Evolutionary conservation across 2,329 filamentous ascomycete species (phyloP).

Genomic region (Fusarium tricinctum): DNA sequence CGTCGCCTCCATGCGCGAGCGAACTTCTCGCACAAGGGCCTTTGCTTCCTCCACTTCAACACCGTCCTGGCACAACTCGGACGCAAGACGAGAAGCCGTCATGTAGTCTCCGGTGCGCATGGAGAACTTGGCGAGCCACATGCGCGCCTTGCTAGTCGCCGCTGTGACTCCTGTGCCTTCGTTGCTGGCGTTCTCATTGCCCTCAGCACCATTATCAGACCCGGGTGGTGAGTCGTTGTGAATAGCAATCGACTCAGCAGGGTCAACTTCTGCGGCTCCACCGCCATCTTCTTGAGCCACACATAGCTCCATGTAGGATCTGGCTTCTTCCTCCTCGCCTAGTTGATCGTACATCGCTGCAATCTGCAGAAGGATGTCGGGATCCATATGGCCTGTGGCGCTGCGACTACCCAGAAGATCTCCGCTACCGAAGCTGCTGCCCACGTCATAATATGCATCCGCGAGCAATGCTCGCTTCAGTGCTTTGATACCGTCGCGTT

Average conservation of each 20-base stretch:
- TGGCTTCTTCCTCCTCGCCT: constrained; percentile 82
- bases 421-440: constrained; percentile 67
- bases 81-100: constrained; percentile 83
- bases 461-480: constrained; percentile 92
- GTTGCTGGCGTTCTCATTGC: constrained; percentile 52
- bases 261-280: constrained; percentile 57
- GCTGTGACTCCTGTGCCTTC: constrained; percentile 87
- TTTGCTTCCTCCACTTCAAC: constrained; percentile 98
- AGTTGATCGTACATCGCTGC: constrained; percentile 89
- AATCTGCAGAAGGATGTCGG: constrained; percentile 91
- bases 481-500: constrained; percentile 93
- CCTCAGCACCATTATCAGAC: constrained; percentile 57
- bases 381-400: constrained; percentile 77
- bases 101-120: constrained; percentile 81
- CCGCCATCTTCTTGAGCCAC: constrained; percentile 90
- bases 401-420: constrained; percentile 64
- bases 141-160: constrained; percentile 89
- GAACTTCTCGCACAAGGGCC: constrained; percentile 87
- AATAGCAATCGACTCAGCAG: constrained; percentile 67
- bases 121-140: constrained; percentile 91
- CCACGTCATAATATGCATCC: constrained; percentile 84
- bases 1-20: constrained; percentile 77
- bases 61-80: constrained; percentile 94
- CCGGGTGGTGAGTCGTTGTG: constrained; percentile 66
- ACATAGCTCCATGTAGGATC: constrained; percentile 95